Evolutionary conservation across 1,139 yeast species (phyloP), one percentile per base, ranked within the genome.

Genomic region (Pichia cactophila): DNA sequence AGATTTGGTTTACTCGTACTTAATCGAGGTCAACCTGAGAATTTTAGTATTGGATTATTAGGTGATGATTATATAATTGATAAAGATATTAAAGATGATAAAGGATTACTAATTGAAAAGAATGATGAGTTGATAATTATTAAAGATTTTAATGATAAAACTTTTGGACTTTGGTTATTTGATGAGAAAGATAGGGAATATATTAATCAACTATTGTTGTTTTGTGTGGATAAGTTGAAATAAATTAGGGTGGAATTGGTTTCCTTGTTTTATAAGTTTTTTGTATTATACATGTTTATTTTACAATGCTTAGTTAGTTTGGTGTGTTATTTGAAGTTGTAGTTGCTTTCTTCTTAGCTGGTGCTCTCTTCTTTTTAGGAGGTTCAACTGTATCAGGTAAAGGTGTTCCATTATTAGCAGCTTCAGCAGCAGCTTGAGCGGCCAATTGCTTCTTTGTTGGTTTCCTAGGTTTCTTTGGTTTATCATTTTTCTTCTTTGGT

Each of bases 131-230:
- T 89, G 60, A 80, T 90, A 46, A 89, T 90, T 62, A 78, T 89
- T 31, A 85, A 85, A 64, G 84, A 83, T 56, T 69, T 84, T 42
- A 72, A 81, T 49, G 94, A 88, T 12, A 88, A 83, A 45, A 86
- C 89, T 49, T 89, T 80, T 63, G 97, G 97, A 1, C 71, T 90
- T 50, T 90, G 97, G 97, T 75, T 89, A 26, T 89, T 86, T 63
- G 81, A 86, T 54, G 86, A 81, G 50, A 78, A 74, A 4, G 96
- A 89, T 60, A 72, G 96, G 58, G 74, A 74, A 45, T 76, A 78
- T 57, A 71, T 86, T 43, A 76, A 71, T 58, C 60, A 61, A 61
- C 69, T 86, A 50, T 67, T 87, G 39, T 77, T 81, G 50, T 80
- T 74, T 63, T 78, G 83, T 56, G 69, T 78, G 55, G 73, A 73